phyloP scores from a whole-genome alignment of 169 alveolate genomes.

The Theileria annulata region DNA sequence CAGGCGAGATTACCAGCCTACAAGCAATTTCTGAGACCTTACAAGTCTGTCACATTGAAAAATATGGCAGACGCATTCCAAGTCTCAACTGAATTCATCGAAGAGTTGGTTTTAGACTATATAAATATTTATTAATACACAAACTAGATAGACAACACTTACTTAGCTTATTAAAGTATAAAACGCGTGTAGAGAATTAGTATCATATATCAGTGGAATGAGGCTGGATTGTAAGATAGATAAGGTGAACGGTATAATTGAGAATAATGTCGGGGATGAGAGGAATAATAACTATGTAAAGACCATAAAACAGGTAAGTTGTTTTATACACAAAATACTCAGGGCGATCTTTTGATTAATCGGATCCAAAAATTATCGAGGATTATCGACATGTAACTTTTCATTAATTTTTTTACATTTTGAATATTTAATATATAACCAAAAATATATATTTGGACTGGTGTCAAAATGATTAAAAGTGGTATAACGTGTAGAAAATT shows the following conservation, averaged over 20 bases:
- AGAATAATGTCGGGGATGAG: conserved; percentile 87
- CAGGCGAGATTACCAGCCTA: conserved; percentile 94
- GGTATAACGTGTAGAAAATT: no score
- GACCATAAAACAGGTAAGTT: conserved; percentile 79
- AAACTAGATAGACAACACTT: not conserved
- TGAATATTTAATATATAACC: not conserved
- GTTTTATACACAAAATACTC: conserved; percentile 50
- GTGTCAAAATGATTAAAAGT: no score
- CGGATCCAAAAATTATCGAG: conserved; percentile 91
- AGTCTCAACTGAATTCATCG: conserved; percentile 89
- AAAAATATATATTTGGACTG: no score
- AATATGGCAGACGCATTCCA: conserved; percentile 95
- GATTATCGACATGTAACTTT: conserved; percentile 88
- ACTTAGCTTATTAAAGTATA: not conserved
- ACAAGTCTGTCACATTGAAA: conserved; percentile 91
- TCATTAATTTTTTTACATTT: not conserved
- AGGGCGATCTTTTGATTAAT: conserved; percentile 85
- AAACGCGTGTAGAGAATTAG: conserved; percentile 73
- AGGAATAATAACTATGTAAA: conserved; percentile 83
- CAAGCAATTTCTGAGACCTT: conserved; percentile 90
- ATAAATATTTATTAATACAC: not conserved
- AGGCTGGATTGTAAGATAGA: conserved; percentile 93
- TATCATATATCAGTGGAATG: conserved; percentile 89
- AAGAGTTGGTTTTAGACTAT: conserved; percentile 41
- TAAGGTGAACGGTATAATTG: conserved; percentile 92